Evolutionary conservation across 345 rosid species (phyloP), one percentile per base, ranked within the genome.

Genomic region (Camelina sativa): DNA sequence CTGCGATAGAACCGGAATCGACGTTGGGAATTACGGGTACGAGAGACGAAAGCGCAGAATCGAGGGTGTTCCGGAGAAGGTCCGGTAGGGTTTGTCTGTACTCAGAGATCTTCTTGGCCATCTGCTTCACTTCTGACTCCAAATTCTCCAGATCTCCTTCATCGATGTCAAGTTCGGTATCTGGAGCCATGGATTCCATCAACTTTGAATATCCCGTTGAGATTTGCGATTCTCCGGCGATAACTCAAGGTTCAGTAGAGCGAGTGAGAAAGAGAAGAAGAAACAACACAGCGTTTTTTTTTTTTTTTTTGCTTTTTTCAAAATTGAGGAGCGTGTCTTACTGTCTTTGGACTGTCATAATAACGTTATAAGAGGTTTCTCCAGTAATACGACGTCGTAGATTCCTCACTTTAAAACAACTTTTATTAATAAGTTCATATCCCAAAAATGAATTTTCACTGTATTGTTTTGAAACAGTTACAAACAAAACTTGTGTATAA

Each of bases 61-160:
- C 64, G 15, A 87, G 79, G 2, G 91, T 79, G 56, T 71, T 56
- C 68, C 74, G 85, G 52, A 93, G 87, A 78, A 85, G 84, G 55
- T 85, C 91, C 28, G 96, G 96, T 40, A 91, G 83, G 65, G 84
- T 83, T 69, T 82, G 67, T 70, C 96, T 81, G 82, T 79, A 88
- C 11, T 88, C 86, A 15, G 82, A 76, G 43, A 93, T 82, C 83
- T 81, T 89, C 72, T 75, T 76, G 8, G 87, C 92, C 92, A 91
- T 81, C 65, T 82, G 80, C 80, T 55, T 78, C 78, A 88, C 84
- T 57, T 88, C 92, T 8, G 72, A 54, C 83, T 85, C 92, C 79
- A 90, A 64, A 69, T 81, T 62, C 80, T 85, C 88, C 68, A 89
- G 44, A 54, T 89, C 93, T 58, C 55, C 76, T 55, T 71, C 85